A percentile compares a stretch with the other conserved stretches of the same genome.
Conservation (phyloP, 1,284 basidiomycete genomes). For the Ceratobasidium theobromae region DNA sequence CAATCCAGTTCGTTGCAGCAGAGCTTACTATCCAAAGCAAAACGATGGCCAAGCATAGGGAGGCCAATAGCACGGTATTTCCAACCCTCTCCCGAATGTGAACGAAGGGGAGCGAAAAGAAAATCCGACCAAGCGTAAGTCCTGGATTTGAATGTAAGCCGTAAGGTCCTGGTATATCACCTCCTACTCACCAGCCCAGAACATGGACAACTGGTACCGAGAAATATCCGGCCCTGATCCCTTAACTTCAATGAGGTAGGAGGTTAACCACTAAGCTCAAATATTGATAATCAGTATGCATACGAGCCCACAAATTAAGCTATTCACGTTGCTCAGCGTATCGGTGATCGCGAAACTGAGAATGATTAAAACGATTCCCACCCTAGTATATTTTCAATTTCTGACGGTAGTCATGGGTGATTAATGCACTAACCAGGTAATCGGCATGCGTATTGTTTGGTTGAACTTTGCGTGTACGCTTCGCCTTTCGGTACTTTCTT, state of each 20-base stretch:
- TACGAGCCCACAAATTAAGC: neutral
- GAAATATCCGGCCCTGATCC: slow-evolving; percentile 8
- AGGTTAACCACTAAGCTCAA: neutral
- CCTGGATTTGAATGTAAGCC: neutral
- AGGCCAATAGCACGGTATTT: neutral
- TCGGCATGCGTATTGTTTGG: neutral
- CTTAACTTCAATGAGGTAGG: slow-evolving; percentile 1
- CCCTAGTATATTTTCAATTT: neutral
- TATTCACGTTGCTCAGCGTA: slow-evolving; percentile 1
- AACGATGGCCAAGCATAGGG: neutral
- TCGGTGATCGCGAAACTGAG: slow-evolving; percentile 16
- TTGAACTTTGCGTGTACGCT: neutral
- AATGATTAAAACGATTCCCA: neutral
- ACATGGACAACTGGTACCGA: slow-evolving; percentile 15
- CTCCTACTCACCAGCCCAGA: neutral
- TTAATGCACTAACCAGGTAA: slow-evolving; percentile 8
- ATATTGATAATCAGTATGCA: neutral
- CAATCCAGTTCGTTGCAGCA: neutral
- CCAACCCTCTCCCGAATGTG: slow-evolving; percentile 16
- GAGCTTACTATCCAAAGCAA: slow-evolving; percentile 6
- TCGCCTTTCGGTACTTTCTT: neutral
- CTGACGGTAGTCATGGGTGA: neutral
- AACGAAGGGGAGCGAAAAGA: slow-evolving; percentile 18
- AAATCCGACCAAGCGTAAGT: neutral
- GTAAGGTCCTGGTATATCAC: neutral